A percentile compares a stretch with the other conserved stretches of the same genome.
Conservation (phyloP, 352 stramenopile genomes). For the Peronosclerospora sorghi region DNA sequence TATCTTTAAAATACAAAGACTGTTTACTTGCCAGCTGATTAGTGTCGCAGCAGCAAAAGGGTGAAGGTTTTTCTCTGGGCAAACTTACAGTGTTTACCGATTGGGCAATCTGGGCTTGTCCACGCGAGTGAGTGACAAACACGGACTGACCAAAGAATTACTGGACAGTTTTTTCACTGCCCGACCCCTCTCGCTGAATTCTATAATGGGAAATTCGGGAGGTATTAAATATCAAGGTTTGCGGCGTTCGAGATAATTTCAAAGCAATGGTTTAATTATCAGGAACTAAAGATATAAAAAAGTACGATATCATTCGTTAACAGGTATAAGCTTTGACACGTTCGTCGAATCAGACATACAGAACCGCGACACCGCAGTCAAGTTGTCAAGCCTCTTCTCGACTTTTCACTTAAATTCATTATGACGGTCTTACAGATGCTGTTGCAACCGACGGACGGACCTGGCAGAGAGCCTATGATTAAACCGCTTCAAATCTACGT, state of each 20-base stretch:
- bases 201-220: too few species aligned
- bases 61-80: background rate
- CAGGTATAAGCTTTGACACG: constrained; percentile 5
- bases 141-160: constrained; percentile 12
- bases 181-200: constrained; percentile 3
- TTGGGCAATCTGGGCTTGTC: background rate
- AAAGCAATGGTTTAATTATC: background rate
- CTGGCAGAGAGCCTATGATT: constrained; percentile 1
- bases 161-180: constrained; percentile 21
- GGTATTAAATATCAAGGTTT: too few species aligned
- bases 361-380: constrained; percentile 12
- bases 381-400: constrained; percentile 20
- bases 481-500: background rate
- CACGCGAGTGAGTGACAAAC: constrained; percentile 4
- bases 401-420: constrained; percentile 7
- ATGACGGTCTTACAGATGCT: constrained; percentile 8
- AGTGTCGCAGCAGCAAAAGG: background rate
- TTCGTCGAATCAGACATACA: constrained; percentile 16
- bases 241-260: too few species aligned
- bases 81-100: background rate
- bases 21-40: background rate
- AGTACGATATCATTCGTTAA: background rate
- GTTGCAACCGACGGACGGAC: background rate
- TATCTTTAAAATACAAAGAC: too few species aligned
- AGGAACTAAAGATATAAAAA: too few species aligned